phyloP scores from a whole-genome alignment of 2,329 filamentous ascomycete genomes.

The Chaetomium sp. region DNA sequence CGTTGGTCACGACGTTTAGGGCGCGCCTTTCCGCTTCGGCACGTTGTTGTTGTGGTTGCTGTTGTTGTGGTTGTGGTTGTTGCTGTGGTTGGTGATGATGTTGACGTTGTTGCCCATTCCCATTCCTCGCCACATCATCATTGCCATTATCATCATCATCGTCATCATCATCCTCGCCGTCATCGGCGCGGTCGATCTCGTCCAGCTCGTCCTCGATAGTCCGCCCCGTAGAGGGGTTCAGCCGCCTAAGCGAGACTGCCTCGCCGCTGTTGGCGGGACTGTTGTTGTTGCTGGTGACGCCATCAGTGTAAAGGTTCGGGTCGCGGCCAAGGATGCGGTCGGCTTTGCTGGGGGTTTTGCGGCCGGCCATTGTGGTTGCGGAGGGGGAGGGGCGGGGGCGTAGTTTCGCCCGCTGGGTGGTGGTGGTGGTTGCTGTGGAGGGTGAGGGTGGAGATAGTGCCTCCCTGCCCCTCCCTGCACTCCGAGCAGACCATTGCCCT shows the following conservation, averaged over 20 bases:
- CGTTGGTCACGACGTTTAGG: slow-evolving; percentile 42
- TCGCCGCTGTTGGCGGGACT: slow-evolving; percentile 3
- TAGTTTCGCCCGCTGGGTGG: slow-evolving; percentile 15
- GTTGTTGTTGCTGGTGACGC: slow-evolving; percentile 28
- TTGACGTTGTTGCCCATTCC: not conserved
- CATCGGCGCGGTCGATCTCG: slow-evolving; percentile 37
- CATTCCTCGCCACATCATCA: not conserved
- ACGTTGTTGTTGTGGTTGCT: slow-evolving; percentile 16
- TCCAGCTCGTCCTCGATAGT: slow-evolving; percentile 48
- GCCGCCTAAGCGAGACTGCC: slow-evolving; percentile 48
- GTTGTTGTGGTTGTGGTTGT: slow-evolving; percentile 22
- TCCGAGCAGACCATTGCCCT: not conserved
- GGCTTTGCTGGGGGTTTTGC: slow-evolving; percentile 55
- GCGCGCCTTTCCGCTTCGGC: slow-evolving; percentile 30
- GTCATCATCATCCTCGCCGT: slow-evolving; percentile 20
- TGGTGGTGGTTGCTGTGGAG: slow-evolving; percentile 26
- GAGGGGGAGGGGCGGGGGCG: slow-evolving; percentile 10
- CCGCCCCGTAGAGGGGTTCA: slow-evolving; percentile 49
- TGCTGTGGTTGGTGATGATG: slow-evolving; percentile 20
- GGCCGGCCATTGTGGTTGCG: slow-evolving; percentile 32
- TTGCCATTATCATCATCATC: not conserved
- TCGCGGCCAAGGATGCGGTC: slow-evolving; percentile 61
- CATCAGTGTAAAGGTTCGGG: slow-evolving; percentile 57
- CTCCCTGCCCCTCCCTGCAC: slow-evolving; percentile 37
- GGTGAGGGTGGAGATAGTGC: slow-evolving; percentile 38